Evolutionary conservation across 2,329 filamentous ascomycete species (phyloP).

Genomic region (Bretziella fagacearum): DNA sequence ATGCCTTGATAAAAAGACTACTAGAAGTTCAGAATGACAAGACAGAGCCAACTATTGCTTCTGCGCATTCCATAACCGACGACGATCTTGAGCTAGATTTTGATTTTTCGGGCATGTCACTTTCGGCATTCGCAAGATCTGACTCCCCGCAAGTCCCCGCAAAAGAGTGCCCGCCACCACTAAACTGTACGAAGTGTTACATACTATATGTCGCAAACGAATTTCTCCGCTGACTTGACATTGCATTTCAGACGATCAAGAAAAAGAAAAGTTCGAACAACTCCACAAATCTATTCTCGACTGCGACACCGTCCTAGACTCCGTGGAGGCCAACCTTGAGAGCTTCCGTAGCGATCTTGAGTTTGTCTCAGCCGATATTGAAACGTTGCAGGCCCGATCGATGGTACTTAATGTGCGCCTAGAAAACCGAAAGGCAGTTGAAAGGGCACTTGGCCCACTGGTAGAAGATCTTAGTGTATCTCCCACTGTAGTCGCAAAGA

Average conservation of each 20-base stretch:
- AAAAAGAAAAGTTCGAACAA: constrained; percentile 74
- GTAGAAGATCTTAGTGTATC: constrained; percentile 87
- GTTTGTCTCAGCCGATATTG: constrained; percentile 84
- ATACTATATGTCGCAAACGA: too few species aligned
- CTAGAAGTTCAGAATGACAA: constrained; percentile 8
- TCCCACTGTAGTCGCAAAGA: constrained; percentile 65
- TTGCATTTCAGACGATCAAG: constrained; percentile 42
- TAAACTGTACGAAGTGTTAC: constrained; percentile 14
- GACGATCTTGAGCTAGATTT: constrained; percentile 48
- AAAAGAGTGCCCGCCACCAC: background rate
- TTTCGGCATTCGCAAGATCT: constrained; percentile 49
- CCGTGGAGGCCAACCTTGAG: constrained; percentile 80
- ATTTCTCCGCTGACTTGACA: too few species aligned
- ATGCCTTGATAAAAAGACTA: constrained; percentile 9
- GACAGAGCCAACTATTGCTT: constrained; percentile 14
- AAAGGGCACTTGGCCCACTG: constrained; percentile 70
- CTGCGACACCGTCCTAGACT: constrained; percentile 84
- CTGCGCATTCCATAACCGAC: constrained; percentile 39
- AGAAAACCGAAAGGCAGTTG: constrained; percentile 76
- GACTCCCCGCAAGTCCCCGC: constrained; percentile 10
- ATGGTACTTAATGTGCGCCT: constrained; percentile 66
- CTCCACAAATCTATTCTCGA: constrained; percentile 75
- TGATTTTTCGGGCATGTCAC: constrained; percentile 61
- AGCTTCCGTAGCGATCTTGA: constrained; percentile 90
- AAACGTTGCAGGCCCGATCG: constrained; percentile 77